Evolutionary conservation across 1,284 basidiomycete species (phyloP), one percentile per base, ranked within the genome.

Genomic region (Cystobasidiaceae sp.): DNA sequence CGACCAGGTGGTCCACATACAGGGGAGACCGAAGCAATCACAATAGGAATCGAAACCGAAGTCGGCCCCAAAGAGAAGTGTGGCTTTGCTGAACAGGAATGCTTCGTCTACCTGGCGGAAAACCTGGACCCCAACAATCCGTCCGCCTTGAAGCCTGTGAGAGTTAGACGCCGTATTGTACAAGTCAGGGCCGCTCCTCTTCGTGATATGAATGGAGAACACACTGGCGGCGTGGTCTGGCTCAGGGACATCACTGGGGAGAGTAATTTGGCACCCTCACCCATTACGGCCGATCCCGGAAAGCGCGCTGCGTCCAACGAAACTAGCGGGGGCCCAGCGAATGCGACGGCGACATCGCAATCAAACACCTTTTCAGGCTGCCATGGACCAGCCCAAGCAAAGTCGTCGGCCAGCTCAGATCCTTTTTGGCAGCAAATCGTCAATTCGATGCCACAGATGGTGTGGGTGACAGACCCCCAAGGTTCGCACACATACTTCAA

Each of bases 391-490:
- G n/a, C n/a, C n/a, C n/a, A n/a, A n/a, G n/a, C n/a, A n/a, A n/a
- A n/a, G n/a, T n/a, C n/a, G n/a, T n/a, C n/a, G n/a, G 57, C 43
- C 23, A 41, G 54, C 7, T 57, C 54, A 2, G 39, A 57, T 30
- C 54, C 54, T 21, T 59, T 59, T 30, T 59, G 57, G 57, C 57
- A 61, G 46, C 63, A 68, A 46, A 60, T 68, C 11, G 13, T 69
- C 32, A 64, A 72, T 54, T 45, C 63, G 19, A 51, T 72, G 60
- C 75, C 76, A 1, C 75, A 77, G 44, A 65, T 77, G 48, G 72
- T 77, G 1, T 77, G 75, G 75, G 74, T 74, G 33, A 76, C 76
- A 11, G 66, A 62, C 19, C 72, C 74, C 23, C 69, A 74, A 8
- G 76, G 76, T 28, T 70, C 68, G 32, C 74, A 75, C 62, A 67